These are phyloP conservation scores for Acrasis kona DNA, from an alignment of 78 protist species.

Conservation along the genomic window DNA sequence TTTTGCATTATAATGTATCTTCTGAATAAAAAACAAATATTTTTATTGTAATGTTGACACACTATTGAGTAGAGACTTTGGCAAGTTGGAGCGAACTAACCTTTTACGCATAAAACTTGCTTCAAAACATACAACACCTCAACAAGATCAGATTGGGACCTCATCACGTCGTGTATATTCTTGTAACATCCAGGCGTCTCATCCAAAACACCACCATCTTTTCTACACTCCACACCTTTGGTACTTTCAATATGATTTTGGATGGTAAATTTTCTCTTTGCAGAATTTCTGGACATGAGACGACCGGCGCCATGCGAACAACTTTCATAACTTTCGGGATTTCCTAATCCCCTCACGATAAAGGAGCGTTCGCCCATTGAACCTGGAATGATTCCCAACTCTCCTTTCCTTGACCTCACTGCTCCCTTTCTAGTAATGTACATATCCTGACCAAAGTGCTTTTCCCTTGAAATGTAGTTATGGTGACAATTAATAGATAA, in stretches of 20 bases:
- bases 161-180: constrained; percentile 8
- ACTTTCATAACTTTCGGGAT: background rate
- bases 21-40: too few species aligned
- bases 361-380: constrained; percentile 24
- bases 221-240: constrained; percentile 21
- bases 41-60: too few species aligned
- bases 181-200: constrained; percentile 35
- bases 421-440: constrained; percentile 48
- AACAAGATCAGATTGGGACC: constrained; percentile 19
- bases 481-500: constrained; percentile 27
- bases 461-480: constrained; percentile 8
- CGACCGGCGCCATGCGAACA: constrained; percentile 46
- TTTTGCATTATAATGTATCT: too few species aligned
- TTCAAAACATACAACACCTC: constrained; percentile 1
- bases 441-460: constrained; percentile 11
- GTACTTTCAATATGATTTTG: constrained; percentile 9
- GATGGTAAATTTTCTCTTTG: background rate
- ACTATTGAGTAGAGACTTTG: too few species aligned
- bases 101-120: constrained; percentile 24
- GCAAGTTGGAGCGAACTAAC: constrained; percentile 14
- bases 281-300: background rate
- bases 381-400: constrained; percentile 40
- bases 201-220: constrained; percentile 4
- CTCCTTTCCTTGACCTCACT: constrained; percentile 1
- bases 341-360: constrained; percentile 31